Percentiles rank a stretch among this genome's conserved stretches.
These are phyloP conservation scores for Phytopythium litorale DNA, from an alignment of 352 stramenopile species.

Conservation along the genomic window DNA sequence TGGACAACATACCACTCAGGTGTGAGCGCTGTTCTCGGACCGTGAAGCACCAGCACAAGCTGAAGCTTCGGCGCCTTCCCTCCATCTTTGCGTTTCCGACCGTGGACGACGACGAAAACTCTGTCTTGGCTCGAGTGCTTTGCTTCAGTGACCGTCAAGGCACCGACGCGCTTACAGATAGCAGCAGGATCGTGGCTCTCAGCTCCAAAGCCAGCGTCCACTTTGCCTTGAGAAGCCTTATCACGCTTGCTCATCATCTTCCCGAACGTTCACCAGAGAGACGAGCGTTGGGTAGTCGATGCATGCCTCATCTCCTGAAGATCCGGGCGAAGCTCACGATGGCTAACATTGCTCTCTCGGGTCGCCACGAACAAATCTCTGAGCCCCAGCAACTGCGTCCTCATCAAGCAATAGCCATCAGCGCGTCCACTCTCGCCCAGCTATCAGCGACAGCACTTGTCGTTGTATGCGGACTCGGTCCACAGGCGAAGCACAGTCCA, in stretches of 20 bases:
- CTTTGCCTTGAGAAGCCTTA: slow-evolving; percentile 30
- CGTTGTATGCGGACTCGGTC: background rate
- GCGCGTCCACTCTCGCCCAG: background rate
- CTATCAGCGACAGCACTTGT: background rate
- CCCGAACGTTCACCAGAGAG: slow-evolving; percentile 28
- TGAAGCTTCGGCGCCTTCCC: slow-evolving; percentile 17
- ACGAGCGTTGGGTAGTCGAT: slow-evolving; percentile 15
- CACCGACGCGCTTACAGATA: background rate
- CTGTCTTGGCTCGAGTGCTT: no score
- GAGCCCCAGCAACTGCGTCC: background rate
- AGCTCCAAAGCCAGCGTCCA: slow-evolving; percentile 19
- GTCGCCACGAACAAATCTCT: background rate
- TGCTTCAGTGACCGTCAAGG: background rate
- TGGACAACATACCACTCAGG: background rate
- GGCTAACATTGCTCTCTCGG: no score
- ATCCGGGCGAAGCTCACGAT: no score
- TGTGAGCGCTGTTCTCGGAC: background rate
- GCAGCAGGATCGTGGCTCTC: slow-evolving; percentile 15
- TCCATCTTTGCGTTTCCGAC: slow-evolving; percentile 40
- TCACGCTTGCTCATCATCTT: slow-evolving; percentile 28
- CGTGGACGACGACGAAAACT: background rate
- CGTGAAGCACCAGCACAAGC: background rate
- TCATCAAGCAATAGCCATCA: slow-evolving; percentile 1
- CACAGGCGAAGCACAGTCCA: background rate
- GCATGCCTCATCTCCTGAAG: background rate